These are phyloP conservation scores for Leishmania arabica DNA, from an alignment of 208 protist species.

Conservation along the genomic window DNA sequence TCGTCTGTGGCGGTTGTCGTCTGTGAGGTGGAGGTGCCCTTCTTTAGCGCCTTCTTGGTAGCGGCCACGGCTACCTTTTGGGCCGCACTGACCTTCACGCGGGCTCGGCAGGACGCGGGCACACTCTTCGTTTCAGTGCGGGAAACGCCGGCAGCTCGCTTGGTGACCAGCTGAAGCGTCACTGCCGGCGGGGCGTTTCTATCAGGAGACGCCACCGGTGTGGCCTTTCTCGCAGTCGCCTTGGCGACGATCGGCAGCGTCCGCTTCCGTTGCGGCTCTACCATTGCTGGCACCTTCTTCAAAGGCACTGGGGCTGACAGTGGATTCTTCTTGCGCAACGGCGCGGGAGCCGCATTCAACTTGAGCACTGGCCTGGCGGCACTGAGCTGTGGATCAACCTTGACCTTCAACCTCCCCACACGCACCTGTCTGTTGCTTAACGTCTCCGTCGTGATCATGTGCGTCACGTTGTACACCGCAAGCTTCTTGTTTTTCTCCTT, in stretches of 20 bases:
- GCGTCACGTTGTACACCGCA: conserved; percentile 22
- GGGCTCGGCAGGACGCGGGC: not conserved
- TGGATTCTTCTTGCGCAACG: not conserved
- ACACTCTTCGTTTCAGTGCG: not conserved
- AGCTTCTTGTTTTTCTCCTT: conserved; percentile 22
- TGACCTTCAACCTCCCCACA: not conserved
- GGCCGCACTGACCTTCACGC: not conserved
- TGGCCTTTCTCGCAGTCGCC: not conserved
- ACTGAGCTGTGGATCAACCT: not conserved
- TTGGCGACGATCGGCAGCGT: not conserved
- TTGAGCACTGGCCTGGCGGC: not conserved
- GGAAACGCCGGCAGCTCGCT: not conserved
- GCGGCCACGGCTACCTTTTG: not conserved
- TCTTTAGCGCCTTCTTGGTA: not conserved
- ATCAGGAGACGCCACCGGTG: not conserved
- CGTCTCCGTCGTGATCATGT: not conserved
- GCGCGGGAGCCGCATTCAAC: conserved; percentile 1
- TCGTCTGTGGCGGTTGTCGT: not conserved
- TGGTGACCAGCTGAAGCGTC: not conserved
- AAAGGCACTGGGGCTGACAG: not conserved
- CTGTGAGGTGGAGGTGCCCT: not conserved
- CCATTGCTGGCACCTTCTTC: not conserved
- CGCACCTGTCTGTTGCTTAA: not conserved
- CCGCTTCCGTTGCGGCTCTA: not conserved
- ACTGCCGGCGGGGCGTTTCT: not conserved